Evolutionary conservation across 192 early-diverging fungal species (phyloP).

Genomic region (Linnemannia zychae): DNA sequence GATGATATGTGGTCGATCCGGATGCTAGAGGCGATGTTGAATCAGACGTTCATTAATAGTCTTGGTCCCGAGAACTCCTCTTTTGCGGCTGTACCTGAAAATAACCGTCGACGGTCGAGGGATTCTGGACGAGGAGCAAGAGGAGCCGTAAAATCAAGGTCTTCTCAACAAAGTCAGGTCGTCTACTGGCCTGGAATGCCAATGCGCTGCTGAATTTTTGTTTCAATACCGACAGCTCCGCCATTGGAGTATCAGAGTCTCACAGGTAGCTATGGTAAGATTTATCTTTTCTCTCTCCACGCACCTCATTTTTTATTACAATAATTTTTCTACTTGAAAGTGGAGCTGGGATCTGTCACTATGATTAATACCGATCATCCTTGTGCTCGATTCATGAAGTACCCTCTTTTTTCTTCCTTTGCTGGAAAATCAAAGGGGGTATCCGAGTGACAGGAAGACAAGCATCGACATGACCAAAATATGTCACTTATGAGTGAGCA

Average conservation of each 20-base stretch:
- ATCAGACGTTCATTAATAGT: slow-evolving; percentile 37
- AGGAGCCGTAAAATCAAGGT: not conserved
- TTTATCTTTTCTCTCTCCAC: not conserved
- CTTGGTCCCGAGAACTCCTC: not conserved
- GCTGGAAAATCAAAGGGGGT: not conserved
- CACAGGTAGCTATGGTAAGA: slow-evolving; percentile 19
- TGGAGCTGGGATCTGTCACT: slow-evolving; percentile 13
- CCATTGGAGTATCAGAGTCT: too few species aligned
- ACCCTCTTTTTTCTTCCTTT: not conserved
- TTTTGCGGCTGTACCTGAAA: too few species aligned
- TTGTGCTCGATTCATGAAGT: slow-evolving; percentile 34
- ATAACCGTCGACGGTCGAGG: not conserved
- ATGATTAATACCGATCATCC: slow-evolving; percentile 53
- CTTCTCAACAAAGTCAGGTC: not conserved
- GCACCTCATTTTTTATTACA: not conserved
- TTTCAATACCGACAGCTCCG: not conserved
- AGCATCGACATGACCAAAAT: slow-evolving; percentile 40
- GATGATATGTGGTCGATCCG: not conserved
- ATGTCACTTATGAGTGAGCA: slow-evolving; percentile 44
- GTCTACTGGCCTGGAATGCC: slow-evolving; percentile 52
- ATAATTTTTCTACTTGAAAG: not conserved
- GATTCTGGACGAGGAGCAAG: not conserved
- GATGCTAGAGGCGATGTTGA: slow-evolving; percentile 30
- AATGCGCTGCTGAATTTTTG: slow-evolving; percentile 27
- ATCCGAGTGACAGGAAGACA: slow-evolving; percentile 26